phyloP scores from a whole-genome alignment of 192 early-diverging fungal genomes.

The Entophlyctis helioformis region DNA sequence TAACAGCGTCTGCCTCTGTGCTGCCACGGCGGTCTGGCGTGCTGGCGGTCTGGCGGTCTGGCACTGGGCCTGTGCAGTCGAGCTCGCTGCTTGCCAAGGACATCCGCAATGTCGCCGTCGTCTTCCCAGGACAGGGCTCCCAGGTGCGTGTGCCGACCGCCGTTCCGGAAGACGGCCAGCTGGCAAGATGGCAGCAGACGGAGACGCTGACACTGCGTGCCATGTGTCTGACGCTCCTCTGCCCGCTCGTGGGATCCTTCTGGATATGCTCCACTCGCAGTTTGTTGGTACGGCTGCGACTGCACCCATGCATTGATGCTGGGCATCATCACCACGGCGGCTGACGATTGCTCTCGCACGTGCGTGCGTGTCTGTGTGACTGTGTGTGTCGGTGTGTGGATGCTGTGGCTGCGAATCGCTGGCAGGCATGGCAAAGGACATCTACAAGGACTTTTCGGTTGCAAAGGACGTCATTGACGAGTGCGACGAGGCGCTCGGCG shows the following conservation, averaged over 20 bases:
- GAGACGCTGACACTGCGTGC: not conserved
- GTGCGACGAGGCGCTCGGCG: slow-evolving; percentile 72
- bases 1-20: too few relatives aligned
- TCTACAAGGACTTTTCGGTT: slow-evolving; percentile 59
- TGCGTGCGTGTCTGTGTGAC: not conserved
- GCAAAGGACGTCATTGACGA: slow-evolving; percentile 80
- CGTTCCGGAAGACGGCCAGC: too few relatives aligned
- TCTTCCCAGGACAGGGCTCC: slow-evolving; percentile 27
- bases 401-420: not conserved
- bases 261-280: not conserved
- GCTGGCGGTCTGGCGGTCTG: too few relatives aligned
- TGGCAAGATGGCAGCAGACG: too few relatives aligned
- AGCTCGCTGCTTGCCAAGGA: too few relatives aligned
- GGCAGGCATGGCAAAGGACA: slow-evolving; percentile 80
- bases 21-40: too few relatives aligned
- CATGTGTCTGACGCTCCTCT: not conserved
- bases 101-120: too few relatives aligned
- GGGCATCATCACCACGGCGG: not conserved
- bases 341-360: not conserved
- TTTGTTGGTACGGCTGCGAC: slow-evolving; percentile 8
- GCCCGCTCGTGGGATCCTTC: not conserved
- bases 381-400: not conserved
- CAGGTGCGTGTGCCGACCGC: slow-evolving; percentile 15
- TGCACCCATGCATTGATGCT: not conserved
- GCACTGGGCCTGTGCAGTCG: too few relatives aligned